These are phyloP conservation scores for Diplodia seriata DNA, from an alignment of 2,329 filamentous ascomycete genomes.

Conservation along the genomic window DNA sequence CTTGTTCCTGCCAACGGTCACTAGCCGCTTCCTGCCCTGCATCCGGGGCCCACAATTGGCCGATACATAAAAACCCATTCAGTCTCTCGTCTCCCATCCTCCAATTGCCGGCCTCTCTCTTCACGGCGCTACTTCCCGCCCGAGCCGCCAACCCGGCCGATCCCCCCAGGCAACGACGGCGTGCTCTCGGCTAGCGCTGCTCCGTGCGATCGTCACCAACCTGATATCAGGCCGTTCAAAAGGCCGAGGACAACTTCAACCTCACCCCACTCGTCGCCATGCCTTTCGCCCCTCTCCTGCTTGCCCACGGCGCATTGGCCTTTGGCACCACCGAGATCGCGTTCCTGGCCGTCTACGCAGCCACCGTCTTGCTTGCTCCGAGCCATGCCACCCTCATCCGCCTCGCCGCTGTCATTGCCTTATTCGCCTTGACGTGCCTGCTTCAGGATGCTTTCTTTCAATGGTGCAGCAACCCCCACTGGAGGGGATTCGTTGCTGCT, in stretches of 20 bases:
- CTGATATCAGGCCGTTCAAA: not conserved
- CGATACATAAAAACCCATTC: not conserved
- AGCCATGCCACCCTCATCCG: not conserved
- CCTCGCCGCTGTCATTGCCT: not conserved
- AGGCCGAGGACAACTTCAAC: not conserved
- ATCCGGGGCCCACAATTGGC: too few species aligned
- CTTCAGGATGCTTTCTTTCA: not conserved
- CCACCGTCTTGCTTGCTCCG: not conserved
- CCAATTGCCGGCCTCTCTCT: not conserved
- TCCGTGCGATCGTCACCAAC: not conserved
- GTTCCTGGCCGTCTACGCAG: not conserved
- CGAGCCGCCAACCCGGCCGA: not conserved
- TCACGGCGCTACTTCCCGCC: not conserved
- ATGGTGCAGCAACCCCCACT: slow-evolving; percentile 4
- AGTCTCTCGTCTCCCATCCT: not conserved
- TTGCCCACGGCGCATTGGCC: not conserved
- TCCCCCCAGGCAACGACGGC: not conserved
- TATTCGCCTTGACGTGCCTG: not conserved
- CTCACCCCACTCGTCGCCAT: slow-evolving; percentile 3
- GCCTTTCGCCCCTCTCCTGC: too few species aligned
- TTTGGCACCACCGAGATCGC: not conserved
- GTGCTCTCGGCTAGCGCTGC: not conserved
- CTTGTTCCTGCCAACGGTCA: too few species aligned
- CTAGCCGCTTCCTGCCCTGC: too few species aligned
- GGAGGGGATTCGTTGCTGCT: not conserved